These are phyloP conservation scores for Colletotrichum cuscutae DNA, from an alignment of 2,329 filamentous ascomycete species.

Conservation along the genomic window DNA sequence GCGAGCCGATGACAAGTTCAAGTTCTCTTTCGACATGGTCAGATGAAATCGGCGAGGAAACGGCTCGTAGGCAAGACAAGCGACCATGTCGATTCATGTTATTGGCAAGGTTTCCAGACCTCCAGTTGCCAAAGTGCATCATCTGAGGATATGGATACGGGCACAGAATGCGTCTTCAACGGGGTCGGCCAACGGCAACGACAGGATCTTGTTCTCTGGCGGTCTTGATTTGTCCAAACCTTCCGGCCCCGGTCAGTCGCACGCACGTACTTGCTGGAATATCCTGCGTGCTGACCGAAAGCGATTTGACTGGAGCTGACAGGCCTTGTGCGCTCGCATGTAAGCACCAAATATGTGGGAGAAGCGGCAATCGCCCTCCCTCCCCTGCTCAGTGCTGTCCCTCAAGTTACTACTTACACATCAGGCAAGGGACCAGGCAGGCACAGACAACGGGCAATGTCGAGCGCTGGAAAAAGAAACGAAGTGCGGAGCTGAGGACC, in stretches of 20 bases:
- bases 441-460: constrained; percentile 1
- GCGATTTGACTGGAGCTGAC: background rate
- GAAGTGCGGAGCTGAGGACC: constrained; percentile 21
- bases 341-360: background rate
- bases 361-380: background rate
- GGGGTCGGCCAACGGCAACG: background rate
- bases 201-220: background rate
- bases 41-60: background rate
- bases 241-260: background rate
- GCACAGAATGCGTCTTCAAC: background rate
- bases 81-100: background rate
- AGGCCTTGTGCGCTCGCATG: background rate
- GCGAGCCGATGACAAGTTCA: background rate
- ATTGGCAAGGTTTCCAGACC: background rate
- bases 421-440: constrained; percentile 14
- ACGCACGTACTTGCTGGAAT: constrained; percentile 13
- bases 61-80: background rate
- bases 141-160: background rate
- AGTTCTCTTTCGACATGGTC: background rate
- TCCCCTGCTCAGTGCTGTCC: constrained; percentile 1
- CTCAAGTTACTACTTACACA: constrained; percentile 14
- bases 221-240: constrained; percentile 2
- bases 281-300: background rate
- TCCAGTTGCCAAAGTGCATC: background rate
- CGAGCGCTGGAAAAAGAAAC: constrained; percentile 22